Evolutionary conservation across 805 yeast genomes (phyloP), one percentile per base, ranked within the genome.

Genomic region (Tetrapisispora taiwanensis): DNA sequence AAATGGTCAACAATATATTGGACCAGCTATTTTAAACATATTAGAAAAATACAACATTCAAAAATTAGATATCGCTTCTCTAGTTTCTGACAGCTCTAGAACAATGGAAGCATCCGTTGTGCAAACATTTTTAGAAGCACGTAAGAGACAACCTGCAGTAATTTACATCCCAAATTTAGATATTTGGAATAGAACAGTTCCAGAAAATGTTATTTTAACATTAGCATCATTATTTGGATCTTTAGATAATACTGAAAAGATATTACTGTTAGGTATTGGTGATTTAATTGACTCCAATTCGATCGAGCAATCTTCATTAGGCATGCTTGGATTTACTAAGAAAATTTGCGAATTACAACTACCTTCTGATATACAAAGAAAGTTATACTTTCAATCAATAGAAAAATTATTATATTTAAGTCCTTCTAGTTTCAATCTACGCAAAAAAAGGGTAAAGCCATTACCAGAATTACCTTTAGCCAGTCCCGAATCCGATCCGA

Each of bases 11-110:
- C 83, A 78, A 50, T 88, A 90, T 59, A 59, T 92, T 8, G 82
- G 88, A 3, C 72, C 88, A 2, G 96, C 97, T 0, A 69, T 89
- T 9, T 67, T 90, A 42, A 83, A 87, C 54, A 73, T 78, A 51
- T 67, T 92, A 42, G 98, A 92, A 64, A 95, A 96, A 0, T 86
- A 81, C 54, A 90, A 87, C 56, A 80, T 87, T 13, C 97, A 92
- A 59, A 76, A 84, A 1, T 69, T 92, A 35, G 98, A 92, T 58
- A 67, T 92, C 46, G 84, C 88, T 1, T 72, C 81, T 7, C 59
- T 92, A 44, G 78, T 79, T 49, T 78, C 87, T 13, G 97, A 90
- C 53, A 71, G 90, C 7, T 77, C 87, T 0, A 69, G 85, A 53
- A 76, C 95, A 0, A 80, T 90, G 1, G 98, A 92, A 60, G 82